Conservation (phyloP, 352 stramenopile species). For the Globisporangium cylindrosporum region DNA sequence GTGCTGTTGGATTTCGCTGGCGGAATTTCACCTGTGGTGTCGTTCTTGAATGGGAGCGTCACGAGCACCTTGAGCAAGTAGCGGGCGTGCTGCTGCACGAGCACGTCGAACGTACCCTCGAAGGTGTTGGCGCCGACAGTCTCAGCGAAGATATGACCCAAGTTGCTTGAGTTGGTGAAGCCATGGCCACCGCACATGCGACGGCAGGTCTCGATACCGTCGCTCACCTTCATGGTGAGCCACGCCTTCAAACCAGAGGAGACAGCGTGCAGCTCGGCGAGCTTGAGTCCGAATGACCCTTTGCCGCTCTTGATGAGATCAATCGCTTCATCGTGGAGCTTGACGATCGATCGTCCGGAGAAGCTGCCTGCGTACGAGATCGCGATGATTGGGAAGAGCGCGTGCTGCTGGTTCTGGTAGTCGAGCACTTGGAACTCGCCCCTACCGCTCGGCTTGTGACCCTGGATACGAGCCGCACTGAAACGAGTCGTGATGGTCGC, state of each 20-base stretch:
- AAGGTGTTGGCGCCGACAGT: slow-evolving; percentile 49
- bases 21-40: too few species aligned
- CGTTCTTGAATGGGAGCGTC: background rate
- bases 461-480: slow-evolving; percentile 28
- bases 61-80: slow-evolving; percentile 47
- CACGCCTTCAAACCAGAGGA: slow-evolving; percentile 44
- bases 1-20: too few species aligned
- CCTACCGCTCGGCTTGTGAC: slow-evolving; percentile 19
- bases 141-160: slow-evolving; percentile 28
- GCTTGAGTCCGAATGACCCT: slow-evolving; percentile 16
- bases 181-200: slow-evolving; percentile 27
- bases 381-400: slow-evolving; percentile 36
- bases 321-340: slow-evolving; percentile 25
- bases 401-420: slow-evolving; percentile 32
- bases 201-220: slow-evolving; percentile 32
- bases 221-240: slow-evolving; percentile 27
- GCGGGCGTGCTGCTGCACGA: slow-evolving; percentile 60
- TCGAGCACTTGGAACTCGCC: slow-evolving; percentile 17
- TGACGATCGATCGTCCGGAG: slow-evolving; percentile 18
- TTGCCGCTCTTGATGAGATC: slow-evolving; percentile 18
- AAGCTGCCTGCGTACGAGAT: slow-evolving; percentile 45
- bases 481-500: slow-evolving; percentile 33
- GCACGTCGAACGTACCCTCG: slow-evolving; percentile 74
- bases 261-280: slow-evolving; percentile 36
- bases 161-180: slow-evolving; percentile 18